Conservation (phyloP, 306 rosid species). For the Corylus avellana region DNA sequence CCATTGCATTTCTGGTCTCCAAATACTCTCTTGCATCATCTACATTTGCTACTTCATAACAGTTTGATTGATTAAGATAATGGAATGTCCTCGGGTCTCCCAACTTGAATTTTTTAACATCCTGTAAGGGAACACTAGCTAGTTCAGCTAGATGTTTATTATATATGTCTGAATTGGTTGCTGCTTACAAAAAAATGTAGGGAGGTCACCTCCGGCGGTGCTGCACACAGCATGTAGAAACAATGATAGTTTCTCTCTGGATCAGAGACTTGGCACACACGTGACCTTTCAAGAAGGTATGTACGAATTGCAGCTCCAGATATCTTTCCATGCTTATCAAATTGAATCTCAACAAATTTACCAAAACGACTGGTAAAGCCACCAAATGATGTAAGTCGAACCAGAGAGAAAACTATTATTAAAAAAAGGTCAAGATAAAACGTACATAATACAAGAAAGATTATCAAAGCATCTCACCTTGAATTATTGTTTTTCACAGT, state of each 20-base stretch:
- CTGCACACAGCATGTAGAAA: slow-evolving; percentile 92
- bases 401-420: slow-evolving; percentile 9
- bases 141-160: slow-evolving; percentile 26
- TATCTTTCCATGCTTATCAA: slow-evolving; percentile 78
- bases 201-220: slow-evolving; percentile 73
- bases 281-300: slow-evolving; percentile 84
- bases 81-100: slow-evolving; percentile 73
- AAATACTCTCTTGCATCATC: slow-evolving; percentile 86
- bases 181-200: slow-evolving; percentile 9
- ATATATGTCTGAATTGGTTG: not conserved
- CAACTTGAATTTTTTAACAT: slow-evolving; percentile 64
- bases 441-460: not conserved
- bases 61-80: slow-evolving; percentile 78
- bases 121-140: slow-evolving; percentile 46
- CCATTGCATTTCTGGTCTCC: slow-evolving; percentile 90
- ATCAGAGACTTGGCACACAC: slow-evolving; percentile 84
- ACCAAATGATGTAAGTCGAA: slow-evolving; percentile 26
- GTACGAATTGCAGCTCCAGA: slow-evolving; percentile 94
- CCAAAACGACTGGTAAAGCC: slow-evolving; percentile 78
- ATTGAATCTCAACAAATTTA: slow-evolving; percentile 87
- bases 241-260: slow-evolving; percentile 95
- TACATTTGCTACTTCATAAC: slow-evolving; percentile 75
- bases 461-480: slow-evolving; percentile 46
- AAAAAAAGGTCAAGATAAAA: slow-evolving; percentile 14
- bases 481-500: slow-evolving; percentile 90